These are phyloP conservation scores for Cercospora sp. DNA, from an alignment of 2,329 filamentous ascomycete species.

Conservation along the genomic window DNA sequence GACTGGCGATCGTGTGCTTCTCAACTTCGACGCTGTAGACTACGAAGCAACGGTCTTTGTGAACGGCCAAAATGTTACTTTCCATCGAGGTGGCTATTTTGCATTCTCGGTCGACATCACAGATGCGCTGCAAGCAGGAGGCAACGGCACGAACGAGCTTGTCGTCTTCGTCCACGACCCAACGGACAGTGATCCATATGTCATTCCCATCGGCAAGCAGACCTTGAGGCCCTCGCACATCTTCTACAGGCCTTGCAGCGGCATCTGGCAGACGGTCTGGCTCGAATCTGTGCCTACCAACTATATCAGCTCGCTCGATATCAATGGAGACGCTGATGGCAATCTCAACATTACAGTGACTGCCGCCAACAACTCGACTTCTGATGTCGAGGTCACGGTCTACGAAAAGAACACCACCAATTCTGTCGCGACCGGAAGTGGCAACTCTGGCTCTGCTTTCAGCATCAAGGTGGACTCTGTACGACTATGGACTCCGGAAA, in stretches of 20 bases:
- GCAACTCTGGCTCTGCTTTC: constrained; percentile 53
- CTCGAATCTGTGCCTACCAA: constrained; percentile 61
- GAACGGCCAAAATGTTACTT: constrained; percentile 54
- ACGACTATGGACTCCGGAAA: constrained; percentile 64
- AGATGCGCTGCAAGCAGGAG: constrained; percentile 55
- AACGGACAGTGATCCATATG: constrained; percentile 56
- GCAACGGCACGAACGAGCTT: constrained; percentile 59
- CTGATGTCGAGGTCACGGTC: constrained; percentile 22
- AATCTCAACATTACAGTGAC: constrained; percentile 42
- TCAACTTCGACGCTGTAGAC: constrained; percentile 64
- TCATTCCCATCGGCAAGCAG: constrained; percentile 61
- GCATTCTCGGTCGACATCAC: constrained; percentile 59
- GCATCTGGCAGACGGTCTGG: constrained; percentile 78
- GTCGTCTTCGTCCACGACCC: constrained; percentile 68
- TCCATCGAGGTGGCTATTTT: constrained; percentile 61
- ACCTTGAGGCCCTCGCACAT: constrained; percentile 63
- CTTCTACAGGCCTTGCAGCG: constrained; percentile 70
- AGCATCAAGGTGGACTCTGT: constrained; percentile 57
- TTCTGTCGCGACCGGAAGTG: constrained; percentile 38
- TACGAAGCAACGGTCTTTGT: constrained; percentile 62
- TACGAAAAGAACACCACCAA: constrained; percentile 24
- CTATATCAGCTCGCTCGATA: constrained; percentile 60
- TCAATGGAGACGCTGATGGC: constrained; percentile 58
- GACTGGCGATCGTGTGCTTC: constrained; percentile 49
- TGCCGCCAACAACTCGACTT: constrained; percentile 7